Base-by-base conservation (phyloP, 352 stramenopile genomes). In the Pseudoperonospora humuli region DNA sequence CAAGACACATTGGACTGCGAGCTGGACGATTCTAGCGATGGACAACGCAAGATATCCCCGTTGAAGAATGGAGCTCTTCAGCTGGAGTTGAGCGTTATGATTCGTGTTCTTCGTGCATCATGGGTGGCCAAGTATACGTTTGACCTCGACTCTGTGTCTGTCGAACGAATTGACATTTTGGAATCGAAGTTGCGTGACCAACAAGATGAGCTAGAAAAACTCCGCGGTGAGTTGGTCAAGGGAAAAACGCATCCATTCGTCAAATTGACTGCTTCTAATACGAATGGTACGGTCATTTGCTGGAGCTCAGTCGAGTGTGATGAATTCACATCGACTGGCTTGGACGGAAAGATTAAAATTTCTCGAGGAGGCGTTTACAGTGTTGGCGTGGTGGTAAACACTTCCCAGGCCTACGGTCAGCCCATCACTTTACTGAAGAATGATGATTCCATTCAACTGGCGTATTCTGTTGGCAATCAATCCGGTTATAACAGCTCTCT, bases 81-180 rank as follows among this genome's bases (percentile, higher is more conserved):
- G 5, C 37, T 64, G 19, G 13, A 14, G 1, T 32, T 65, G 11
- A 3, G 11, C 8, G 11, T 58, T 2, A 39, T n/a, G n/a, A 21
- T 63, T n/a, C 36, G 31, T 5, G 27, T 50, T 31, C 27, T 54
- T 31, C 36, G 17, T 1, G 47, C 41, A 15, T 26, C 18, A 21
- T 18, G 23, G 11, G 25, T 40, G 9, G 45, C 28, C 1, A 45
- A 31, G 17, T 65, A 45, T 19, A 15, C 32, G 4, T 65, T 65
- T 27, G 32, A 56, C 2, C 45, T 61, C 1, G 17, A 54, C 21
- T 25, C 56, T 7, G 37, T 57, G 0, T 38, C 50, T 0, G 45
- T 54, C 0, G 45, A 65, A 15, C 23, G 46, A 18, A 47, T 65
- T 29, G 35, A 61, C 14, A 13, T 51, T 1, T 9, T 57, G 35